These are phyloP conservation scores for Zymoseptoria crescenta DNA, from an alignment of 2,329 filamentous ascomycete genomes.

Conservation along the genomic window DNA sequence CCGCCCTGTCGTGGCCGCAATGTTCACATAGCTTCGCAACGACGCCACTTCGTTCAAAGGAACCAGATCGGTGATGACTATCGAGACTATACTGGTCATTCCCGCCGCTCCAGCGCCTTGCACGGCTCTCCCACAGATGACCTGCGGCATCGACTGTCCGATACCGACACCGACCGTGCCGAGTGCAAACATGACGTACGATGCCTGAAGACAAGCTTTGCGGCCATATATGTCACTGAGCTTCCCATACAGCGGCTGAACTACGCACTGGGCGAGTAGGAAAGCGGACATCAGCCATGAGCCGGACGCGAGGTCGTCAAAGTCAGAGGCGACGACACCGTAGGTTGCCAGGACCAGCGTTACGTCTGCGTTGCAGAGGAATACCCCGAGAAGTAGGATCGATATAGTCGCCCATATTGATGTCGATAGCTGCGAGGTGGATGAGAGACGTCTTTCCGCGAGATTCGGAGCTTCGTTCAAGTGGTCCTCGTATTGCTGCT, in stretches of 20 bases:
- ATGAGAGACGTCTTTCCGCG: background rate
- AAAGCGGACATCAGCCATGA: conserved; percentile 41
- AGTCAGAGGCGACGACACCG: conserved; percentile 43
- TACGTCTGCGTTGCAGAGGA: conserved; percentile 57
- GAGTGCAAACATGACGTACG: conserved; percentile 36
- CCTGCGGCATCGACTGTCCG: conserved; percentile 31
- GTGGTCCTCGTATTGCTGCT: conserved; percentile 10
- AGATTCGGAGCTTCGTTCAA: background rate
- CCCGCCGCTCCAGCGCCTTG: conserved; percentile 41
- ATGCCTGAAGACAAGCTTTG: conserved; percentile 32
- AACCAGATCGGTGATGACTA: conserved; percentile 45
- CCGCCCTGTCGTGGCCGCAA: conserved; percentile 43
- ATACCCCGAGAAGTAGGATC: conserved; percentile 45
- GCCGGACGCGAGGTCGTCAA: conserved; percentile 34
- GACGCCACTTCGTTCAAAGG: conserved; percentile 42
- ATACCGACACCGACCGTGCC: conserved; percentile 36
- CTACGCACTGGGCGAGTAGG: conserved; percentile 36
- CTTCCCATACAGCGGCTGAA: conserved; percentile 38
- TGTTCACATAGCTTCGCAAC: conserved; percentile 46
- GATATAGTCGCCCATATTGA: conserved; percentile 24
- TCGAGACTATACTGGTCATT: conserved; percentile 37
- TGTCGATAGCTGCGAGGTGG: conserved; percentile 5
- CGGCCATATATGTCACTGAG: conserved; percentile 41
- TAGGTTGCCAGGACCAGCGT: conserved; percentile 61
- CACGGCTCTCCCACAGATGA: conserved; percentile 35